These are phyloP conservation scores for Ogataea parapolymorpha DNA, from an alignment of 805 yeast genomes.

Conservation along the genomic window DNA sequence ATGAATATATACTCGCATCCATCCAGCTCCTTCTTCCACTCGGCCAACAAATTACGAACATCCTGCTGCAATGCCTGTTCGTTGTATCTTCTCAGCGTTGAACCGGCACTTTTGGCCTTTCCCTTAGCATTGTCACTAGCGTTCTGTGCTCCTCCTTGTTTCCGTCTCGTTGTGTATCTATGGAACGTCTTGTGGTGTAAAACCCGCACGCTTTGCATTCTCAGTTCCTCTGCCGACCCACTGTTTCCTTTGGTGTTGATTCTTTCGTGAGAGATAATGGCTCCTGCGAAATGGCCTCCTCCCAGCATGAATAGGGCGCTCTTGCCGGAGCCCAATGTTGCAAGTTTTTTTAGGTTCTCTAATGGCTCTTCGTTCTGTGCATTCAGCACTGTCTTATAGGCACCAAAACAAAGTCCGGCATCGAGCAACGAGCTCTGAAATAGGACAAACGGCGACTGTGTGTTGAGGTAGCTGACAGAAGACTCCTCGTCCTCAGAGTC, in stretches of 20 bases:
- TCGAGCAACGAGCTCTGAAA: slow-evolving; percentile 50
- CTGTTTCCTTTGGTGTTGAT: slow-evolving; percentile 54
- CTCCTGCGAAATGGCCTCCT: slow-evolving; percentile 98
- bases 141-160: slow-evolving; percentile 96
- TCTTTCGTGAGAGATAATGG: slow-evolving; percentile 74
- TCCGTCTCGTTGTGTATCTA: slow-evolving; percentile 91
- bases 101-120: slow-evolving; percentile 95
- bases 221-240: slow-evolving; percentile 44
- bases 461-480: slow-evolving; percentile 52
- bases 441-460: slow-evolving; percentile 66
- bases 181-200: slow-evolving; percentile 84
- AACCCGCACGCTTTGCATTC: slow-evolving; percentile 62
- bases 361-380: slow-evolving; percentile 47
- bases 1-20: slow-evolving; percentile 70
- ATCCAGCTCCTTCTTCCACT: slow-evolving; percentile 61
- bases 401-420: slow-evolving; percentile 51
- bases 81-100: slow-evolving; percentile 82
- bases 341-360: slow-evolving; percentile 34
- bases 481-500: slow-evolving; percentile 36
- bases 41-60: slow-evolving; percentile 59
- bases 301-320: slow-evolving; percentile 92
- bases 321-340: slow-evolving; percentile 29
- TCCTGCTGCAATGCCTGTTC: slow-evolving; percentile 81
- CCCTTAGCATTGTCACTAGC: slow-evolving; percentile 91
- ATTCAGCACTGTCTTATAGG: slow-evolving; percentile 62